Percentiles rank a stretch among this genome's conserved stretches.
Conservation (phyloP, 192 early-diverging fungal genomes). For the Entomortierella chlamydospora region DNA sequence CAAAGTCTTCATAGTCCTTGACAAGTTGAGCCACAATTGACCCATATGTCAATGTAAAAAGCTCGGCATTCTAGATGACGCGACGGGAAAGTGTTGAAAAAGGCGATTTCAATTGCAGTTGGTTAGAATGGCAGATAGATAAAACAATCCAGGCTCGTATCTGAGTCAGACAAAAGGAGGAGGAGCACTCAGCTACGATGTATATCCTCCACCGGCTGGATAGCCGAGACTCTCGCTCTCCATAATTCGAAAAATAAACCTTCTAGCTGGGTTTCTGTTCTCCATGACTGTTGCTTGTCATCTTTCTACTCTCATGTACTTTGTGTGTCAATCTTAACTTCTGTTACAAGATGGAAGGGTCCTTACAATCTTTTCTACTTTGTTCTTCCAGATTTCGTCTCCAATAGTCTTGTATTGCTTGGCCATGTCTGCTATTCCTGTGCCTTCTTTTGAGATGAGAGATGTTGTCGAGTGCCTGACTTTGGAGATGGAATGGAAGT, state of each 20-base stretch:
- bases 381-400: conserved; percentile 96
- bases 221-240: too few species aligned
- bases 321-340: too few species aligned
- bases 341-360: neutral
- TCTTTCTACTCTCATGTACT: too few species aligned
- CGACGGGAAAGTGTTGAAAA: neutral
- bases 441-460: neutral
- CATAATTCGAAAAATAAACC: too few species aligned
- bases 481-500: neutral
- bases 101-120: too few species aligned
- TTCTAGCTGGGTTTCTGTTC: too few species aligned
- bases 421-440: conserved; percentile 38
- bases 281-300: too few species aligned
- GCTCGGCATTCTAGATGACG: conserved; percentile 80
- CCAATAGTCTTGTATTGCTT: conserved; percentile 86
- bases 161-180: neutral
- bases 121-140: too few species aligned
- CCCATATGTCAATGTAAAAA: conserved; percentile 98
- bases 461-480: too few species aligned
- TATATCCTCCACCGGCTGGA: too few species aligned
- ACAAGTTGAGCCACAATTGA: conserved; percentile 95
- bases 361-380: conserved; percentile 94
- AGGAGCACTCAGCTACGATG: too few species aligned
- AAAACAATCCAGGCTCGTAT: neutral
- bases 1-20: conserved; percentile 94